Percentiles rank a stretch among this genome's conserved stretches.
These are phyloP conservation scores for Chernovozyma aurita DNA, from an alignment of 1,139 yeast species.

Conservation along the genomic window DNA sequence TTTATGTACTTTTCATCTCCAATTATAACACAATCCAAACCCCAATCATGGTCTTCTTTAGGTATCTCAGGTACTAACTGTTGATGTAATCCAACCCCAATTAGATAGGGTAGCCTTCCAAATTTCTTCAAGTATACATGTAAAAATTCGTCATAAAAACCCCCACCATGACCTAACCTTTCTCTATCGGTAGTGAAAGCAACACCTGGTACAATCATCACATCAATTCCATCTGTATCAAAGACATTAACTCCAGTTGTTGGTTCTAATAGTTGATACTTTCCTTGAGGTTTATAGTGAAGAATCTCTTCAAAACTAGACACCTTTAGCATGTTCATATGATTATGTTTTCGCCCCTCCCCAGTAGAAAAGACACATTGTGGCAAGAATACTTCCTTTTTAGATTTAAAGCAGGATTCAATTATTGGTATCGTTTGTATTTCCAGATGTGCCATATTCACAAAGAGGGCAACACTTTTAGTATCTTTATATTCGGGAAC, in stretches of 20 bases:
- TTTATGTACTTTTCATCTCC: slow-evolving; percentile 1
- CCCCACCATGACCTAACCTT: slow-evolving; percentile 90
- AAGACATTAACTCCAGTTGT: slow-evolving; percentile 31
- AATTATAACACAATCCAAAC: slow-evolving; percentile 56
- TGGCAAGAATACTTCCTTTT: slow-evolving; percentile 49
- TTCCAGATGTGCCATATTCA: slow-evolving; percentile 66
- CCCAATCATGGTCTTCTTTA: slow-evolving; percentile 65
- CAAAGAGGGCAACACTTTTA: slow-evolving; percentile 51
- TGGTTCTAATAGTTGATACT: slow-evolving; percentile 69
- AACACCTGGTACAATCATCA: slow-evolving; percentile 80
- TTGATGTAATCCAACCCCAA: slow-evolving; percentile 70
- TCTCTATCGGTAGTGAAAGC: slow-evolving; percentile 57
- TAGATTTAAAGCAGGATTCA: slow-evolving; percentile 39
- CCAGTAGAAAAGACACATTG: slow-evolving; percentile 28
- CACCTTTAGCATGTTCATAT: slow-evolving; percentile 57
- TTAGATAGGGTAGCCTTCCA: slow-evolving; percentile 34
- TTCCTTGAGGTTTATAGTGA: slow-evolving; percentile 60
- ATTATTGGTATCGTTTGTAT: slow-evolving; percentile 52
- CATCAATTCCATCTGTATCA: slow-evolving; percentile 49
- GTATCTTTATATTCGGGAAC: slow-evolving; percentile 3
- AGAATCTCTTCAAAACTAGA: slow-evolving; percentile 36
- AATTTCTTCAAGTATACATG: slow-evolving; percentile 39
- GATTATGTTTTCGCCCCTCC: slow-evolving; percentile 33
- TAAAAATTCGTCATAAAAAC: slow-evolving; percentile 82
- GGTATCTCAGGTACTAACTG: slow-evolving; percentile 64